Percentiles rank a stretch among this genome's conserved stretches.
Evolutionary conservation across 164 flowering plant genomes (phyloP).

Genomic region (Chloranthus sessilifolius): DNA sequence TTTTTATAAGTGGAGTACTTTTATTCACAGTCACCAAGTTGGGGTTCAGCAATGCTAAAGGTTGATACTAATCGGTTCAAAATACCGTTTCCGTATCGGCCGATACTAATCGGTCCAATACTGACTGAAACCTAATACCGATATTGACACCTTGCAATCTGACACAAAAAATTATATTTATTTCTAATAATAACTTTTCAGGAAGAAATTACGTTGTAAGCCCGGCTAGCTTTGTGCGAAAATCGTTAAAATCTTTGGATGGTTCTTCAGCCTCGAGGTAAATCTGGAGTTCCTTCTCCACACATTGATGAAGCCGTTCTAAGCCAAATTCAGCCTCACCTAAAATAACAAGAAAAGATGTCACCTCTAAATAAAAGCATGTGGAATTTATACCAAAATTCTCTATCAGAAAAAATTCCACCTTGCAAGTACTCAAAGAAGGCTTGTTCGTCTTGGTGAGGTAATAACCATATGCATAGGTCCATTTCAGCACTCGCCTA

Average conservation of each 20-base stretch:
- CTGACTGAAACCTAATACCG: no score
- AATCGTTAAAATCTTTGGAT: constrained; percentile 52
- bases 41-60: no score
- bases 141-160: no score
- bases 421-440: constrained; percentile 90
- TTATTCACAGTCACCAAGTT: no score
- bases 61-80: no score
- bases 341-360: constrained; percentile 9
- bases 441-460: constrained; percentile 63
- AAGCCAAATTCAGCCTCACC: constrained; percentile 81
- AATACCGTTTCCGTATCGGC: no score
- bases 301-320: constrained; percentile 77
- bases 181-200: no score
- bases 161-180: no score
- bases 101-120: no score
- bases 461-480: constrained; percentile 88
- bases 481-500: constrained; percentile 88
- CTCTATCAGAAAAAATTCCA: constrained; percentile 7
- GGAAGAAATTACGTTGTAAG: constrained; percentile 44
- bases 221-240: constrained; percentile 64
- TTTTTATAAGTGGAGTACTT: no score
- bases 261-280: constrained; percentile 43
- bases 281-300: constrained; percentile 55
- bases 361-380: neutral
- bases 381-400: no score